Percentiles rank a stretch among this genome's conserved stretches.
phyloP scores from a whole-genome alignment of 2,329 filamentous ascomycete species.

The Calonectria honghensis region DNA sequence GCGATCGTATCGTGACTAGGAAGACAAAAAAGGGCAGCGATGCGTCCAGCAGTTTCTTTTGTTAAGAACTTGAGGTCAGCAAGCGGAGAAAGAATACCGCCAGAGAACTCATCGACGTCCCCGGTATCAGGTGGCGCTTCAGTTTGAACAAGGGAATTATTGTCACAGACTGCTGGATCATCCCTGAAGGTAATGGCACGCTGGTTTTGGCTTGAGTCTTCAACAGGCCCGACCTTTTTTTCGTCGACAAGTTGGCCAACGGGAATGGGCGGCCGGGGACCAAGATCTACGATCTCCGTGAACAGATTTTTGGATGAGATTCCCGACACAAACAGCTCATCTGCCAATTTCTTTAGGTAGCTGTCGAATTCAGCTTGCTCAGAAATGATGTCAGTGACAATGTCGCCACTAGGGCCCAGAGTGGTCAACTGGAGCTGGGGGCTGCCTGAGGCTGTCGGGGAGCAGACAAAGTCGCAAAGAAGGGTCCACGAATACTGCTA shows the following conservation, averaged over 20 bases:
- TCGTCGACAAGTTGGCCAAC: not conserved
- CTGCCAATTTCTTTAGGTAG: not conserved
- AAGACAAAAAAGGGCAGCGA: not conserved
- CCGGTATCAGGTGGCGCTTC: not conserved
- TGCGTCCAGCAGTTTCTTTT: not conserved
- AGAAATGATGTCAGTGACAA: not conserved
- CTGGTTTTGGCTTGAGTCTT: not conserved
- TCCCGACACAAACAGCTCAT: not conserved
- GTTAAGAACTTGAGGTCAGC: not conserved
- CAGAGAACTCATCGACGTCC: not conserved
- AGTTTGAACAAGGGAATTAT: not conserved
- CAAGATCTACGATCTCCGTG: not conserved
- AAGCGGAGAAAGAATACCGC: slow-evolving; percentile 1
- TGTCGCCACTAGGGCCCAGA: not conserved
- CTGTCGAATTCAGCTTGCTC: not conserved
- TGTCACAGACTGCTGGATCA: not conserved
- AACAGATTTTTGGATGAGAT: not conserved
- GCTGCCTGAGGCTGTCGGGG: not conserved
- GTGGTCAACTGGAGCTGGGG: not conserved
- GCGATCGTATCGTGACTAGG: not conserved
- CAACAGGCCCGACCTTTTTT: not conserved
- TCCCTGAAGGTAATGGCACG: too few relatives aligned
- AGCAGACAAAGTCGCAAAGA: slow-evolving; percentile 11
- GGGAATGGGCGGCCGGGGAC: not conserved
- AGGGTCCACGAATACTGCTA: slow-evolving; percentile 20